These are phyloP conservation scores for Usnea hakonensis DNA, from an alignment of 495 filamentous ascomycete species.

Conservation along the genomic window DNA sequence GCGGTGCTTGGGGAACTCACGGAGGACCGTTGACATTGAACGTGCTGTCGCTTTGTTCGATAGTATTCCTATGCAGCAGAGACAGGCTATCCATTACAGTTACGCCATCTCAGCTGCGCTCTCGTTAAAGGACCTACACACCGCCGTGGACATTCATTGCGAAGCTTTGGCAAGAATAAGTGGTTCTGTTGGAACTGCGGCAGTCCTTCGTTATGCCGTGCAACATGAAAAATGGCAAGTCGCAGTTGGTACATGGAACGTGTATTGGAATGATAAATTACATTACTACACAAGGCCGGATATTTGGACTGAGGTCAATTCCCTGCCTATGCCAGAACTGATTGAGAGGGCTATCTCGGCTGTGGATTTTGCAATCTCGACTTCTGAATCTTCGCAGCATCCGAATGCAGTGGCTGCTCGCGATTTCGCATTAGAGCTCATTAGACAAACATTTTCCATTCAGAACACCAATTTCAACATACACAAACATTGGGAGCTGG, in stretches of 20 bases:
- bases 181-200: slow-evolving; percentile 25
- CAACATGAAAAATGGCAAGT: slow-evolving; percentile 32
- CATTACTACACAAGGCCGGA: slow-evolving; percentile 10
- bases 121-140: slow-evolving; percentile 25
- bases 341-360: slow-evolving; percentile 12
- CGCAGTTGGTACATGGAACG: slow-evolving; percentile 19
- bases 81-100: slow-evolving; percentile 34
- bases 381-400: neutral
- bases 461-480: slow-evolving; percentile 1
- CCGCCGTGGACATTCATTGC: slow-evolving; percentile 30
- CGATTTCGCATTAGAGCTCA: slow-evolving; percentile 18
- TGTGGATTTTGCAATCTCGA: slow-evolving; percentile 11
- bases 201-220: slow-evolving; percentile 31
- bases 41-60: slow-evolving; percentile 38
- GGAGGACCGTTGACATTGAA: slow-evolving; percentile 29
- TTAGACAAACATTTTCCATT: neutral
- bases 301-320: slow-evolving; percentile 20
- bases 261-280: slow-evolving; percentile 10
- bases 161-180: slow-evolving; percentile 21
- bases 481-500: neutral
- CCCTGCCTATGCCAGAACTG: slow-evolving; percentile 12
- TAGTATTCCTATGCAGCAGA: slow-evolving; percentile 27
- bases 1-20: slow-evolving; percentile 34
- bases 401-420: slow-evolving; percentile 11
- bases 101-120: slow-evolving; percentile 29